Evolutionary conservation across 1,284 basidiomycete species (phyloP), one percentile per base, ranked within the genome.

Genomic region (Ceratobasidium sp.): DNA sequence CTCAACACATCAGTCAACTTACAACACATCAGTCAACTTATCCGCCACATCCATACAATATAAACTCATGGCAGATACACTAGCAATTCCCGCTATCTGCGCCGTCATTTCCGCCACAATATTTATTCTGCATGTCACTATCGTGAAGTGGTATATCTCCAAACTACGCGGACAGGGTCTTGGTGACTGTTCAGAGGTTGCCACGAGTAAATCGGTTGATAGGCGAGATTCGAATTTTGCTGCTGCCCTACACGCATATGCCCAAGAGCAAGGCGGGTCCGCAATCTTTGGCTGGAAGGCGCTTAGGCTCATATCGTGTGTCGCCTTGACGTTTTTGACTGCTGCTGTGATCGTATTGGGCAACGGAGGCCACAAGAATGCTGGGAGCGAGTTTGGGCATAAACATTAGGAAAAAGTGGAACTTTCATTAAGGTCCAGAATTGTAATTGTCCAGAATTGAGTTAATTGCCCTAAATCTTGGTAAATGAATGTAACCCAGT

Each of bases 281-380:
- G 30, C 23, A 34, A 36, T 72, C 28, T 74, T 74, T 57, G 59
- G 46, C 18, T 65, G 59, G 58, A 71, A 67, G 61, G 58, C 50
- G 32, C 48, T 72, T 23, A 57, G 73, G 28, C 60, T 74, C 4
- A 1, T 65, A 18, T 39, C 59, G 16, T 72, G 58, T 41, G 36
- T 72, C 18, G 73, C 70, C 18, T 60, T 74, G 18, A 55, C 71
- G 18, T 52, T 45, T 9, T 34, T 74, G 39, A 58, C 73, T 4
- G 72, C 72, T 45, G 55, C 59, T 36, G 70, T 60, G 5, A 46
- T 72, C 36, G 28, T 72, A 23, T 21, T 23, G 0, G 52, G 34
- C 30, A 43, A 71, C 32, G 70, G 64, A 34, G 53, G 46, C 18
- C 55, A 59, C 48, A 55, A 69, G 48, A 50, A 45, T 48, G 34